Percentiles rank a stretch among this genome's conserved stretches.
Conservation (phyloP, 352 stramenopile species). For the Globisporangium yorkense region DNA sequence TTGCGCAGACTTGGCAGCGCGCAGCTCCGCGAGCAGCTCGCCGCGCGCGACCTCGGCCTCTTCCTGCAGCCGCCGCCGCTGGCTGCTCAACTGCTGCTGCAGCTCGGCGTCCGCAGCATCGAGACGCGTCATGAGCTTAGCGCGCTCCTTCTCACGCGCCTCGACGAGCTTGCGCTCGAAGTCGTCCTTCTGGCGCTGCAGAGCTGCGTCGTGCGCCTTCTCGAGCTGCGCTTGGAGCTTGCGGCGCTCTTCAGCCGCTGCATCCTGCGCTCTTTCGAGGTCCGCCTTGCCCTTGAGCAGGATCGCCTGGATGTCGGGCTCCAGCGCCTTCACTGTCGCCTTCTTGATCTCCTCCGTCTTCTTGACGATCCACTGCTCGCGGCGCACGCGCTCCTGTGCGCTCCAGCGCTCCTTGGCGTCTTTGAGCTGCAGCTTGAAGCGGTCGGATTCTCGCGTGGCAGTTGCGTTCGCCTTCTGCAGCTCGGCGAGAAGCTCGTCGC, state of each 20-base stretch:
- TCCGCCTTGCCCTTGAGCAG: conserved; percentile 69
- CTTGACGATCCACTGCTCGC: conserved; percentile 76
- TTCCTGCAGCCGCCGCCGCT: conserved; percentile 66
- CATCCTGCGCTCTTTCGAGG: conserved; percentile 52
- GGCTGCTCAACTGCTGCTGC: conserved; percentile 70
- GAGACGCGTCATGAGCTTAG: conserved; percentile 63
- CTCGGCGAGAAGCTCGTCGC: conserved; percentile 63
- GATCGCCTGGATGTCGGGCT: conserved; percentile 80
- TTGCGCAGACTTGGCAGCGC: conserved; percentile 38
- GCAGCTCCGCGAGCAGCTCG: conserved; percentile 48
- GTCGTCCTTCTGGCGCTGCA: conserved; percentile 60
- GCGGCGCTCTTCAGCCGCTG: conserved; percentile 46
- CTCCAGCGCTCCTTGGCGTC: conserved; percentile 71
- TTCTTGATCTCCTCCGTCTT: conserved; percentile 88
- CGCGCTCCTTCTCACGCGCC: conserved; percentile 66
- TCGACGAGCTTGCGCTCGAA: conserved; percentile 69
- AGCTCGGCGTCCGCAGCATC: conserved; percentile 69
- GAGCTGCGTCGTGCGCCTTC: conserved; percentile 42
- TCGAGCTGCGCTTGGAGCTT: conserved; percentile 48
- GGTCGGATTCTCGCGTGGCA: conserved; percentile 39
- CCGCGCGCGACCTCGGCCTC: conserved; percentile 56
- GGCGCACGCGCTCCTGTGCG: conserved; percentile 57
- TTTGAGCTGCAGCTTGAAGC: conserved; percentile 71
- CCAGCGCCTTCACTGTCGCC: conserved; percentile 64
- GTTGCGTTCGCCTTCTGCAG: conserved; percentile 48